These are phyloP conservation scores for Citrus medica DNA, from an alignment of 345 rosid species.

Conservation along the genomic window DNA sequence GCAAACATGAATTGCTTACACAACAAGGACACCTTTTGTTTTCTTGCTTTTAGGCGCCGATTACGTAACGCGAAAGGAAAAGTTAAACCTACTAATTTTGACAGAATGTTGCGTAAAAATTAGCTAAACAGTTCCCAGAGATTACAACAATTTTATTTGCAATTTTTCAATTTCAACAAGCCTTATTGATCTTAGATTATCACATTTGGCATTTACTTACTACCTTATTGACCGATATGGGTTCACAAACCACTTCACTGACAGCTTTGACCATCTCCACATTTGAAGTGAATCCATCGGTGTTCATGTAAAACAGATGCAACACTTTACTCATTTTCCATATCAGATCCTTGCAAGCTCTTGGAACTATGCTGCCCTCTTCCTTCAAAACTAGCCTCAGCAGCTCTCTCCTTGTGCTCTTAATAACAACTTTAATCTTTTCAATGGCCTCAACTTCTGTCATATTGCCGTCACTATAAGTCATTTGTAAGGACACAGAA, in stretches of 20 bases:
- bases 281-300: conserved; percentile 69
- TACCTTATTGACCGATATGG: conserved; percentile 22
- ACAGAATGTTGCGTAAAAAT: no score
- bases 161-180: not conserved
- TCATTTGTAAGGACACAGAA: conserved; percentile 54
- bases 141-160: not conserved
- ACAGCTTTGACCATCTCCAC: conserved; percentile 42
- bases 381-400: conserved; percentile 53
- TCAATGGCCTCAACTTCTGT: conserved; percentile 40
- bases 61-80: no score
- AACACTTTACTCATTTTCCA: conserved; percentile 77
- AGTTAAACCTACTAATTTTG: no score
- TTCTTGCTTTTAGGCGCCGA: not conserved
- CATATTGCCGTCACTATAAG: conserved; percentile 19
- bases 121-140: not conserved
- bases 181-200: not conserved
- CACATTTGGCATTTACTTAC: not conserved
- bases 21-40: not conserved
- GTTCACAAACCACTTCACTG: conserved; percentile 42
- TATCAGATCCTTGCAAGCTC: conserved; percentile 68
- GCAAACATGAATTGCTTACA: no score
- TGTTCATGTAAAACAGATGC: conserved; percentile 65
- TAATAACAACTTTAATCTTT: conserved; percentile 29
- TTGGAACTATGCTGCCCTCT: conserved; percentile 49
- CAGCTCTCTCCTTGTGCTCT: conserved; percentile 41